Base-by-base conservation (phyloP, 306 rosid genomes). In the Arachis hypogaea region DNA sequence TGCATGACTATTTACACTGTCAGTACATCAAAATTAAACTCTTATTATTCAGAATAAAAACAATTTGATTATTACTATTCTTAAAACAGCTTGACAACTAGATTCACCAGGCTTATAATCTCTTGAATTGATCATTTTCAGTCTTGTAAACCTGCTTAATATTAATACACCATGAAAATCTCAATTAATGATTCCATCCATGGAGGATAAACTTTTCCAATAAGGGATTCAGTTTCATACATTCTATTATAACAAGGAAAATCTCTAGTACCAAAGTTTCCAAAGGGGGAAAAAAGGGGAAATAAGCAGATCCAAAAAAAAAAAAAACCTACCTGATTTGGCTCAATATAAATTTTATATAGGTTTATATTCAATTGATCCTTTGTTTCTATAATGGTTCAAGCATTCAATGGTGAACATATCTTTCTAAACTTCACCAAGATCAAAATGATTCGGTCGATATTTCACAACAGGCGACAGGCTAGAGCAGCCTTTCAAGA, bases 401-500 rank as follows among this genome's bases (percentile, higher is more conserved):
- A 63, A 46, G 66, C 71, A 56, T 71, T 68, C 59, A 66, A 45
- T 8, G 47, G 73, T 22, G 18, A 71, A 71, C 33, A 50, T 65
- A 46, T 36, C 66, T 59, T 77, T 61, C 63, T 59, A 75, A 65
- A 47, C 54, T 82, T 75, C 59, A 46, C 18, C 70, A 38, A 16
- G 54, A 59, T 62, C 72, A 69, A 71, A 55, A 79, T 52, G 56
- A 71, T 66, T 42, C 29, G 57, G 69, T 56, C 58, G 22, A 61
- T 62, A 65, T 68, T 55, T 41, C 68, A 66, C 49, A 60, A 4
- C 77, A 76, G 82, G 82, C 85, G 82, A 56, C 83, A 87, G 82
- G 82, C 85, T 83, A 56, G 82, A 88, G 85, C 74, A 94, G 89
- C 87, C 79, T 90, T 87, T 94, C 99, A 40, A 94, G 96, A 68